Evolutionary conservation across 345 rosid genomes (phyloP).

Genomic region (Acer yangbiense): DNA sequence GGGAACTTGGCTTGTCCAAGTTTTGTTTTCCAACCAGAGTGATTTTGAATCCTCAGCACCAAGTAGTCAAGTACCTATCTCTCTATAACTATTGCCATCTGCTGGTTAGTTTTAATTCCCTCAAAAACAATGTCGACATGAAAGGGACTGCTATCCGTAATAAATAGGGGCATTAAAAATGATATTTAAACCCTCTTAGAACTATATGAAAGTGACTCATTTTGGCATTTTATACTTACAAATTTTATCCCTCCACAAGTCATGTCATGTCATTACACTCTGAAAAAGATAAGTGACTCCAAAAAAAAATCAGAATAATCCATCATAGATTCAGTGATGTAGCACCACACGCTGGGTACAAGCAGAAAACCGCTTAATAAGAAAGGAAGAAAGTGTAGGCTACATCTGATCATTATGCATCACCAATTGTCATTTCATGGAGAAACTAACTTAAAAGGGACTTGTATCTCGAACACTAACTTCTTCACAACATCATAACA

Average conservation of each 20-base stretch:
- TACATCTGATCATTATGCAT: background rate
- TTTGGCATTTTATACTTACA: slow-evolving; percentile 2
- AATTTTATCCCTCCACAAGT: background rate
- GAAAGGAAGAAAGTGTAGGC: background rate
- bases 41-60: background rate
- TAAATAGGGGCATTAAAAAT: background rate
- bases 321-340: background rate
- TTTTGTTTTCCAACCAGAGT: background rate
- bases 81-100: background rate
- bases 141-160: background rate
- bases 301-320: background rate
- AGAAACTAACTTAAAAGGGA: background rate
- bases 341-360: background rate
- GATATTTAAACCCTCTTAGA: background rate
- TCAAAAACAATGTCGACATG: background rate
- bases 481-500: background rate
- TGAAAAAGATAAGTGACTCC: background rate
- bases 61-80: background rate
- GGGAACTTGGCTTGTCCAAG: background rate
- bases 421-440: background rate
- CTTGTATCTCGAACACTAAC: background rate
- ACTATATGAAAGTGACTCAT: background rate
- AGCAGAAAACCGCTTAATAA: slow-evolving; percentile 1
- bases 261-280: background rate
- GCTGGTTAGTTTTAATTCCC: background rate